Percentiles rank a stretch among this genome's conserved stretches.
Evolutionary conservation across 495 filamentous ascomycete species (phyloP).

Genomic region (Penicillium longicatenatum): DNA sequence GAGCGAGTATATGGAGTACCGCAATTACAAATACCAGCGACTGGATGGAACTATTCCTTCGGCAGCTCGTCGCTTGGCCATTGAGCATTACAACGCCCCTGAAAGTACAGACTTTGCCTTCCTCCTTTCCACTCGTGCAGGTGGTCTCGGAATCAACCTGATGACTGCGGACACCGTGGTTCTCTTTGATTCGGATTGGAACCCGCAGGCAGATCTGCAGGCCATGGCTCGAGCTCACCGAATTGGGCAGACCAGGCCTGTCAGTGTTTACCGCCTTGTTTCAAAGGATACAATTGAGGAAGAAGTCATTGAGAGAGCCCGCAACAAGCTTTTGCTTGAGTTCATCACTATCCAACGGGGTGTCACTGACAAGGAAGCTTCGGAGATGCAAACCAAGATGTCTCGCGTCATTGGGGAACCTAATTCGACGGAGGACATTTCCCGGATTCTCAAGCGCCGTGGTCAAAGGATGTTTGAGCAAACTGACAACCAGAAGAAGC

Average conservation of each 20-base stretch:
- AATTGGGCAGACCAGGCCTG: constrained; percentile 93
- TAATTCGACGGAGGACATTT: constrained; percentile 85
- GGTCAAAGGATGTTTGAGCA: constrained; percentile 98
- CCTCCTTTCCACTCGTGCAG: constrained; percentile 90
- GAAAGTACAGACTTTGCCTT: constrained; percentile 96
- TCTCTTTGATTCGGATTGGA: constrained; percentile 99
- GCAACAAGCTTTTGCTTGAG: constrained; percentile 98
- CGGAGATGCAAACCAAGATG: constrained; percentile 72
- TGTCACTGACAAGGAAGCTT: constrained; percentile 82
- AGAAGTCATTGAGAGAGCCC: constrained; percentile 90
- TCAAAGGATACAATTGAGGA: constrained; percentile 98
- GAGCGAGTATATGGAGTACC: constrained; percentile 85
- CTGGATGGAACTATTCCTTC: constrained; percentile 94
- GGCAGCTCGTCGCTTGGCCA: constrained; percentile 80
- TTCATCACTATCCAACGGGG: constrained; percentile 96
- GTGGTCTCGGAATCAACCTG: constrained; percentile 95
- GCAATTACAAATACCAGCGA: constrained; percentile 88
- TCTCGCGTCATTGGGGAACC: constrained; percentile 67
- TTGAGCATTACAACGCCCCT: constrained; percentile 96
- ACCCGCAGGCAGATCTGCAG: constrained; percentile 96
- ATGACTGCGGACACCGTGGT: constrained; percentile 99
- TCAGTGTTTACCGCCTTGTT: constrained; percentile 92
- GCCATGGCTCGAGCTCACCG: constrained; percentile 98
- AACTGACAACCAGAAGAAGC: constrained; percentile 88
- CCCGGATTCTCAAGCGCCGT: constrained; percentile 87